Conservation (phyloP, 2,329 filamentous ascomycete species). For the Tolypocladium inflatum region DNA sequence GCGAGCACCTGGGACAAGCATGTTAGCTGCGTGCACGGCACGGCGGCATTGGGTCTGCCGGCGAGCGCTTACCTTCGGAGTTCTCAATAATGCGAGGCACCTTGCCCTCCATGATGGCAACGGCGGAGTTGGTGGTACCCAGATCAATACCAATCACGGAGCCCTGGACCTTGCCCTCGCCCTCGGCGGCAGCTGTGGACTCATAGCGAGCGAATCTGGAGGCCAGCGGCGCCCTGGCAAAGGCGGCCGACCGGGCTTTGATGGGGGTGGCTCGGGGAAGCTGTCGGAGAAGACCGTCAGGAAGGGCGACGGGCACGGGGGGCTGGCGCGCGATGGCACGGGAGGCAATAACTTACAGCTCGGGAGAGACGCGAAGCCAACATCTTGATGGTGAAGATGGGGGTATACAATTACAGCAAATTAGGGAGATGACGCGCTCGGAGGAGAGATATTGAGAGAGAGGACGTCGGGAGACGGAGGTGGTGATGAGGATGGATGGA, state of each 20-base stretch:
- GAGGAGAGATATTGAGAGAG: slow-evolving; percentile 19
- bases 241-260: slow-evolving; percentile 56
- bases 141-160: slow-evolving; percentile 97
- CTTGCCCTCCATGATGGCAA: slow-evolving; percentile 97
- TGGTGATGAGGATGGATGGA: slow-evolving; percentile 5
- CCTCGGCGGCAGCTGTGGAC: slow-evolving; percentile 41
- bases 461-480: slow-evolving; percentile 10
- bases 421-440: slow-evolving; percentile 21
- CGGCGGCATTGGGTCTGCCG: not conserved
- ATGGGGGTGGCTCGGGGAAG: slow-evolving; percentile 68
- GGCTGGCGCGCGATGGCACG: not conserved
- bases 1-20: slow-evolving; percentile 21
- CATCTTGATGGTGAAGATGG: slow-evolving; percentile 45
- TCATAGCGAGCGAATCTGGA: slow-evolving; percentile 72
- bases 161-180: slow-evolving; percentile 75
- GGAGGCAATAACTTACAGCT: slow-evolving; percentile 52
- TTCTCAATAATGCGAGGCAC: slow-evolving; percentile 94
- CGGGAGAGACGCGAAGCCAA: slow-evolving; percentile 62
- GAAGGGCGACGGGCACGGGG: slow-evolving; percentile 3
- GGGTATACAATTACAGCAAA: slow-evolving; percentile 25
- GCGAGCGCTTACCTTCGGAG: slow-evolving; percentile 60
- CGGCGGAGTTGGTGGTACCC: slow-evolving; percentile 95
- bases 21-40: not conserved
- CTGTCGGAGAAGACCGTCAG: slow-evolving; percentile 30
- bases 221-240: slow-evolving; percentile 60